phyloP scores from a whole-genome alignment of 441 rosid genomes.

The Macaranga tanarius region DNA sequence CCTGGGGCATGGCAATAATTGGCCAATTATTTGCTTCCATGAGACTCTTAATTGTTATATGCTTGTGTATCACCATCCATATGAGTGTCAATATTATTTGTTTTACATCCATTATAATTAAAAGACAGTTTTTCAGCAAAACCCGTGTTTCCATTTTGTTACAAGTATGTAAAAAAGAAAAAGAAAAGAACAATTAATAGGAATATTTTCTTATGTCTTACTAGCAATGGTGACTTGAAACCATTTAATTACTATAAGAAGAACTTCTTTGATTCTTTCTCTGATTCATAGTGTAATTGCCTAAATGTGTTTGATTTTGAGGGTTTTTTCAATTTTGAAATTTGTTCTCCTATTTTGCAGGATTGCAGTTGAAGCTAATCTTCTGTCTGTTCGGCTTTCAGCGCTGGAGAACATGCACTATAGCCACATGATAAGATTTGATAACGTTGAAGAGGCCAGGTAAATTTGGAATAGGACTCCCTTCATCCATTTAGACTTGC shows the following conservation, averaged over 20 bases:
- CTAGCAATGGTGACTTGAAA: neutral
- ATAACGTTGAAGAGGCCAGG: constrained; percentile 82
- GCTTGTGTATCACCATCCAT: neutral
- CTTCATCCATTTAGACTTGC: constrained; percentile 13
- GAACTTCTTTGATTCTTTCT: neutral
- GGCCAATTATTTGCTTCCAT: neutral
- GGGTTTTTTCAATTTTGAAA: constrained; percentile 5
- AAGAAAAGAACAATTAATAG: neutral
- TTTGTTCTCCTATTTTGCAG: constrained; percentile 40
- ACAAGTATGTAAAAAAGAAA: constrained; percentile 6
- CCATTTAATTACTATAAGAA: neutral
- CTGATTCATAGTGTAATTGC: neutral
- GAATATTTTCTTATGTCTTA: neutral
- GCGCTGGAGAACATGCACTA: constrained; percentile 97
- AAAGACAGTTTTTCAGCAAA: neutral
- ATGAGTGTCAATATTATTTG: neutral
- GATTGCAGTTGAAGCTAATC: constrained; percentile 73
- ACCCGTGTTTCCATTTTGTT: neutral
- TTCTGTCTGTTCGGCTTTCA: constrained; percentile 64
- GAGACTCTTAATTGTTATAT: neutral
- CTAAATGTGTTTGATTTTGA: neutral
- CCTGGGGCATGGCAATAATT: neutral
- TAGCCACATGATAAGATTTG: constrained; percentile 95
- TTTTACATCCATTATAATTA: neutral
- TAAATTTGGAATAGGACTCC: constrained; percentile 29